Conservation (phyloP, 371 early-diverging fungal species). For the Mucor sp. region DNA sequence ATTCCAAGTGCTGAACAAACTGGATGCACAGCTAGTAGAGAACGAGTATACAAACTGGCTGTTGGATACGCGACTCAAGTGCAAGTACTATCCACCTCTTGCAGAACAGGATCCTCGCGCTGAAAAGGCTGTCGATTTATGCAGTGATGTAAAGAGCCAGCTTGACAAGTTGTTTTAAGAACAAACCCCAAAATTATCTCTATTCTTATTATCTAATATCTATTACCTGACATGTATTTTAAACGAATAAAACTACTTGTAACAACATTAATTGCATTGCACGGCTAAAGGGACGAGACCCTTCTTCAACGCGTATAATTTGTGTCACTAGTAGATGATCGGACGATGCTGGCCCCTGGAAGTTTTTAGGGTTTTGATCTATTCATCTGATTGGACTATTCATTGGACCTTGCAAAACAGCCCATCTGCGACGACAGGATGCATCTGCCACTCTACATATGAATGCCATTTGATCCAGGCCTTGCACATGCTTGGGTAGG, state of each 20-base stretch:
- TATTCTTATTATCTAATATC: not conserved
- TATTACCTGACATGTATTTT: not conserved
- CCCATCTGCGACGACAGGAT: no score
- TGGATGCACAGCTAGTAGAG: constrained; percentile 48
- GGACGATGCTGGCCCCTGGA: no score
- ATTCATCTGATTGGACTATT: no score
- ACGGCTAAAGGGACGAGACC: not conserved
- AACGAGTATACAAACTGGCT: constrained; percentile 58
- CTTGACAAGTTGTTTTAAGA: constrained; percentile 4
- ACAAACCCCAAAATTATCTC: not conserved
- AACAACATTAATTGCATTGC: not conserved
- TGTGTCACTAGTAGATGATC: no score
- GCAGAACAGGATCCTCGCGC: not conserved
- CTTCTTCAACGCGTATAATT: no score
- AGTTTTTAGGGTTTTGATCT: no score
- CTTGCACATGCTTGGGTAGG: not conserved
- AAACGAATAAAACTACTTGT: not conserved
- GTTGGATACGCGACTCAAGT: constrained; percentile 45
- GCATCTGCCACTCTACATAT: no score
- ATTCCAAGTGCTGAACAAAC: constrained; percentile 49
- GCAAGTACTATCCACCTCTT: constrained; percentile 14
- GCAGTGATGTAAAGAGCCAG: constrained; percentile 10
- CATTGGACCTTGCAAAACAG: no score
- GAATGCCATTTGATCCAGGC: not conserved
- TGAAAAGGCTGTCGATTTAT: constrained; percentile 1